Conservation (phyloP, 352 stramenopile species). For the Globisporangium heterothallicum region DNA sequence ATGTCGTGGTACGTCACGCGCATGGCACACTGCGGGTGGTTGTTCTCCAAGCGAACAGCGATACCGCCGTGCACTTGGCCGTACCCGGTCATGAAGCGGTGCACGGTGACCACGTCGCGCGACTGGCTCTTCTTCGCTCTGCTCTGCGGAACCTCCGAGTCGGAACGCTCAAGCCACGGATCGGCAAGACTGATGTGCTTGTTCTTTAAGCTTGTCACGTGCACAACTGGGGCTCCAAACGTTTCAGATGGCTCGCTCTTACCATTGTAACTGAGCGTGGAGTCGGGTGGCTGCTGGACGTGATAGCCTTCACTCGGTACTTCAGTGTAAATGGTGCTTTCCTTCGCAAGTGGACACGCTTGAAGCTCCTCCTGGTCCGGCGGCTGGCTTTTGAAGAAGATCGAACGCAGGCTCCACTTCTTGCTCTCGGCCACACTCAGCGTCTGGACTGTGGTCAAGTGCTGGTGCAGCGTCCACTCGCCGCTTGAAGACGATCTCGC, state of each 20-base stretch:
- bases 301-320: conserved; percentile 12
- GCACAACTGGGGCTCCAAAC: conserved; percentile 1
- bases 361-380: conserved; percentile 11
- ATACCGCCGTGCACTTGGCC: conserved; percentile 73
- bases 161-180: conserved; percentile 12
- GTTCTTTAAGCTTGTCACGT: conserved; percentile 8
- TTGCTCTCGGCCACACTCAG: conserved; percentile 17
- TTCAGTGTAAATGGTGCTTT: conserved; percentile 38
- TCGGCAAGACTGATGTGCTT: conserved; percentile 7
- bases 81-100: conserved; percentile 75
- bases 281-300: conserved; percentile 15
- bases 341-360: conserved; percentile 32
- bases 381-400: conserved; percentile 34
- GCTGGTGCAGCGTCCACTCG: conserved; percentile 42
- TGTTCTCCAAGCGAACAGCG: conserved; percentile 58
- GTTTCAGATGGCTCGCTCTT: neutral
- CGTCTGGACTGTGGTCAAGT: conserved; percentile 51
- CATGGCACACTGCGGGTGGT: conserved; percentile 42
- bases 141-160: neutral
- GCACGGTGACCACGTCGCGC: conserved; percentile 37
- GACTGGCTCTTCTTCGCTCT: neutral
- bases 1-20: conserved; percentile 64
- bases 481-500: conserved; percentile 10
- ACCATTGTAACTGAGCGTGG: neutral
- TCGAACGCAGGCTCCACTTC: conserved; percentile 33